Percentiles rank a stretch among this genome's conserved stretches.
These are phyloP conservation scores for Tolypocladium inflatum DNA, from an alignment of 2,329 filamentous ascomycete species.

Conservation along the genomic window DNA sequence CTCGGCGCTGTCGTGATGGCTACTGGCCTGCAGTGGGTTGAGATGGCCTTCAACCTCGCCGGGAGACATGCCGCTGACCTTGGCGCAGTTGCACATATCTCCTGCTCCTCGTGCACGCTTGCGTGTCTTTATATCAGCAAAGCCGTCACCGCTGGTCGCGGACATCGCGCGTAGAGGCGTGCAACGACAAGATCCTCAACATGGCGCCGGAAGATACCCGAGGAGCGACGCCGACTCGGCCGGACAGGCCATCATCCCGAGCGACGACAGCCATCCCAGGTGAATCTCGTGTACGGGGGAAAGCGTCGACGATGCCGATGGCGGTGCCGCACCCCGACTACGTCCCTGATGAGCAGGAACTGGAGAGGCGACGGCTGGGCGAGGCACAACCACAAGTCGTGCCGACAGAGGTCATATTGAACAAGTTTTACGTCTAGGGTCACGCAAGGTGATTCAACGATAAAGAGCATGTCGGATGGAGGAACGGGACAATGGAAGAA, in stretches of 20 bases:
- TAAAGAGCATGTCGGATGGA: not conserved
- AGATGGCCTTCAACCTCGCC: not conserved
- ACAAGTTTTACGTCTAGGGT: not conserved
- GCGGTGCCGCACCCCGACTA: slow-evolving; percentile 8
- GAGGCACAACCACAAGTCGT: slow-evolving; percentile 11
- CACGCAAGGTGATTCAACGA: too few species aligned
- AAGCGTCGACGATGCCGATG: not conserved
- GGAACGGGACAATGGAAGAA: not conserved
- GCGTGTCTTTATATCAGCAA: not conserved
- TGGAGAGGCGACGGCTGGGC: slow-evolving; percentile 8
- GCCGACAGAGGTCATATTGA: slow-evolving; percentile 7
- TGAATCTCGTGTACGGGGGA: not conserved
- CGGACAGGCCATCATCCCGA: not conserved
- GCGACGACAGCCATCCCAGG: not conserved
- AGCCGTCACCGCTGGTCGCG: not conserved
- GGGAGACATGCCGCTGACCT: not conserved
- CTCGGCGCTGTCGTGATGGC: not conserved
- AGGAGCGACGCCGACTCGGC: not conserved
- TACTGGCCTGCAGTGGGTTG: not conserved
- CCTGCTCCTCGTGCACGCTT: not conserved
- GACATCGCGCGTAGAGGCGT: not conserved
- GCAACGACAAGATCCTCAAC: not conserved
- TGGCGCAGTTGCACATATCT: slow-evolving; percentile 1
- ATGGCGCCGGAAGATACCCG: not conserved
- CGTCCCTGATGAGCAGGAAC: slow-evolving; percentile 10